Base-by-base conservation (phyloP, 2,329 filamentous ascomycete genomes). In the Hypoxylon sp. region DNA sequence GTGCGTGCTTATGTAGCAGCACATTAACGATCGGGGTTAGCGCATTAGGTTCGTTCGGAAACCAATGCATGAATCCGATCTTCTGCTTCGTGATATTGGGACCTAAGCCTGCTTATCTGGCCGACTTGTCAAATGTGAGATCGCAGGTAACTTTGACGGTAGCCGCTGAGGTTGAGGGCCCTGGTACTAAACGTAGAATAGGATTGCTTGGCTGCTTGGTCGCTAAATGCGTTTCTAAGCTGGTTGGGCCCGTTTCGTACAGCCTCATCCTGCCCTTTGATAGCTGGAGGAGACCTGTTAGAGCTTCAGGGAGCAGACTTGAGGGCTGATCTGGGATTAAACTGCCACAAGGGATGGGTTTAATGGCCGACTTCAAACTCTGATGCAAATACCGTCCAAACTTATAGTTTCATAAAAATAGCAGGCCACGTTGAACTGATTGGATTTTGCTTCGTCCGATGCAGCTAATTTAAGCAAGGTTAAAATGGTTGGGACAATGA, bases 81-180 rank as follows among this genome's bases (percentile, higher is more conserved):
- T 24, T 50, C n/a, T 33, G 42, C 24, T n/a, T 33, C 28, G 30
- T 51, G 48, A 36, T 45, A 24, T 45, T 45, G 26, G 16, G 24
- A 42, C 33, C 30, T 33, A 58, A 58, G 58, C 49, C 64, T 63
- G 58, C 49, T 59, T 63, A 63, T 32, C 46, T 36, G 40, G 20
- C 42, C 50, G 49, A 48, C 52, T 46, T 49, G 30, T 36, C 20
- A 45, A 33, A 14, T 42, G 18, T 42, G 33, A 48, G 18, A 12
- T 26, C n/a, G 32, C n/a, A n/a, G n/a, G n/a, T 54, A 33, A 30
- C 46, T 53, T 26, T 56, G 58, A 53, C 61, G 28, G 44, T 40
- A 67, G 51, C 26, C 38, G 59, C 55, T 52, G 53, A 64, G 32
- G 59, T 59, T n/a, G n/a, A 36, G 62, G 52, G 52, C 32, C 33